These are phyloP conservation scores for Pelargonium nanum DNA, from an alignment of 345 rosid species.

Conservation along the genomic window DNA sequence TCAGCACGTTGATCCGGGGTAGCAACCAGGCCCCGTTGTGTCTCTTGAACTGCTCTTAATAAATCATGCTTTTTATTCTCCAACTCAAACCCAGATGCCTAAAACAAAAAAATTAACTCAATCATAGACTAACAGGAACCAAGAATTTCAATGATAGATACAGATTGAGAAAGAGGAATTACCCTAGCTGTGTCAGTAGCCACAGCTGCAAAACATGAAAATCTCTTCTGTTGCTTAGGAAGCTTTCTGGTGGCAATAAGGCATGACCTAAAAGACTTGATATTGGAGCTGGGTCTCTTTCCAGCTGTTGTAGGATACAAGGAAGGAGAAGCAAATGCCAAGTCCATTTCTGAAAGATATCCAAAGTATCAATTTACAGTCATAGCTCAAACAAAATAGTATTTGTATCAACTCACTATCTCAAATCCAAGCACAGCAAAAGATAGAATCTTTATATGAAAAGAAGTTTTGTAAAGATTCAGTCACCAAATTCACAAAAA, in stretches of 20 bases:
- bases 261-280: constrained; percentile 17
- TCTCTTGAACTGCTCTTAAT: constrained; percentile 59
- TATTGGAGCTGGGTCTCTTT: constrained; percentile 14
- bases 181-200: constrained; percentile 21
- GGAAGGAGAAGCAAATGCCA: constrained; percentile 33
- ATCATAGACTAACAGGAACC: background rate
- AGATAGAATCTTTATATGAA: too few species aligned
- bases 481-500: too few species aligned
- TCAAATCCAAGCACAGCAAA: background rate
- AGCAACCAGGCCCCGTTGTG: constrained; percentile 53
- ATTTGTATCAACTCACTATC: background rate
- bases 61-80: constrained; percentile 62
- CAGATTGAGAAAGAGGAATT: background rate
- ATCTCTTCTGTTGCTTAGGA: constrained; percentile 14
- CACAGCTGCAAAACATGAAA: constrained; percentile 31
- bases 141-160: background rate
- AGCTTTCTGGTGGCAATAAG: constrained; percentile 12
- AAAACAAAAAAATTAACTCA: constrained; percentile 14
- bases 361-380: background rate
- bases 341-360: constrained; percentile 14
- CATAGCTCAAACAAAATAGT: background rate
- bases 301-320: constrained; percentile 19
- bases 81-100: constrained; percentile 47
- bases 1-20: constrained; percentile 63
- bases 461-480: too few species aligned